Evolutionary conservation across 257 asterid species (phyloP).

Genomic region (Petunia secreta): DNA sequence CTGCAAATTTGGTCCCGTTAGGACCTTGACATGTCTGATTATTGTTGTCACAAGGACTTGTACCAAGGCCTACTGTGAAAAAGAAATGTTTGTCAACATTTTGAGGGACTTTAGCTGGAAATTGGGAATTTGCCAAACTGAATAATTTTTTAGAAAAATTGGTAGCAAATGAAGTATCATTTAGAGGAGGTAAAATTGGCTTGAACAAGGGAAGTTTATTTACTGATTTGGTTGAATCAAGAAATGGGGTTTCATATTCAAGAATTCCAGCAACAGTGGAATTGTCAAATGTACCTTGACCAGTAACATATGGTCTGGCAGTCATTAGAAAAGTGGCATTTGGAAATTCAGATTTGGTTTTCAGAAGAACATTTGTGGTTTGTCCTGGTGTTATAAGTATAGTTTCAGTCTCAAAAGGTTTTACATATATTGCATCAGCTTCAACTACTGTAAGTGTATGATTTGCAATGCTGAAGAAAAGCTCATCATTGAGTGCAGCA

Average conservation of each 20-base stretch:
- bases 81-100: slow-evolving; percentile 39
- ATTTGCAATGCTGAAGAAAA: slow-evolving; percentile 50
- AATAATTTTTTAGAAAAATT: slow-evolving; percentile 34
- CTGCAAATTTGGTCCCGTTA: slow-evolving; percentile 44
- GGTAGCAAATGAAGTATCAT: slow-evolving; percentile 43
- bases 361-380: slow-evolving; percentile 49
- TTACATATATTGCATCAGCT: slow-evolving; percentile 50
- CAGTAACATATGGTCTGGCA: slow-evolving; percentile 50
- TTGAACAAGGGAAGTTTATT: slow-evolving; percentile 25
- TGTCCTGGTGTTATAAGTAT: slow-evolving; percentile 56
- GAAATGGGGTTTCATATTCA: slow-evolving; percentile 35
- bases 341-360: slow-evolving; percentile 36
- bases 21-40: slow-evolving; percentile 51
- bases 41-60: slow-evolving; percentile 40
- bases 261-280: slow-evolving; percentile 53
- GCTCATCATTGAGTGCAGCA: slow-evolving; percentile 49
- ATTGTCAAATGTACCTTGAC: slow-evolving; percentile 52
- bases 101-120: slow-evolving; percentile 42
- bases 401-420: slow-evolving; percentile 49
- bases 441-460: slow-evolving; percentile 54
- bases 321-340: slow-evolving; percentile 38
- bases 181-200: slow-evolving; percentile 44
- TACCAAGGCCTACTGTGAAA: slow-evolving; percentile 55
- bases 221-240: not conserved
- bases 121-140: slow-evolving; percentile 29